Evolutionary conservation across 2,329 filamentous ascomycete genomes (phyloP).

Genomic region (Rutstroemia sp.): DNA sequence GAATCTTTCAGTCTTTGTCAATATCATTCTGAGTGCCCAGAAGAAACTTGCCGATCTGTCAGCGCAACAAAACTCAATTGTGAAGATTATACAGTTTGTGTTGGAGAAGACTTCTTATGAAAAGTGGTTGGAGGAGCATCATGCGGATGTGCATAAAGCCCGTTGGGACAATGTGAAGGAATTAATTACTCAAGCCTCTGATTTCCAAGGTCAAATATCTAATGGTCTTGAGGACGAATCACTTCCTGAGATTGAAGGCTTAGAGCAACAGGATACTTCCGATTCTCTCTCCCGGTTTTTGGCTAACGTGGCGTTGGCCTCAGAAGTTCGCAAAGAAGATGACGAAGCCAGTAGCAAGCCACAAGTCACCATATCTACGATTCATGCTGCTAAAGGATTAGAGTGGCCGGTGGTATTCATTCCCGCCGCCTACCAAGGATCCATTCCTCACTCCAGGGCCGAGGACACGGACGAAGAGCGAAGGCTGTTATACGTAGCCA

Average conservation of each 20-base stretch:
- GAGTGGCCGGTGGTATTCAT: conserved; percentile 97
- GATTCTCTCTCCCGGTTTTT: conserved; percentile 67
- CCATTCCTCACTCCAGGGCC: conserved; percentile 79
- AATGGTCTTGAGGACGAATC: conserved; percentile 41
- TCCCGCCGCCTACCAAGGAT: conserved; percentile 81
- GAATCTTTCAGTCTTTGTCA: conserved; percentile 50
- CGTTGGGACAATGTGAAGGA: conserved; percentile 88
- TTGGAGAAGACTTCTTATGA: conserved; percentile 63
- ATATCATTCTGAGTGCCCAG: conserved; percentile 49
- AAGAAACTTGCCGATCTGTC: conserved; percentile 39
- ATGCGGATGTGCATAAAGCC: conserved; percentile 67
- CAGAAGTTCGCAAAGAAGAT: conserved; percentile 63
- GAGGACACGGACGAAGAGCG: conserved; percentile 86
- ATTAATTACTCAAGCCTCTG: conserved; percentile 69
- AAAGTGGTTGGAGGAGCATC: conserved; percentile 63
- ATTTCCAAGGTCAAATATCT: conserved; percentile 43
- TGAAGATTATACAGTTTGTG: conserved; percentile 43
- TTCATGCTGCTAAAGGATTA: conserved; percentile 90
- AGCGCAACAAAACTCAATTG: conserved; percentile 15
- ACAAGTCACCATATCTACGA: conserved; percentile 85
- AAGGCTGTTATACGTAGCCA: conserved; percentile 85
- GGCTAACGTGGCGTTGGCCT: conserved; percentile 82
- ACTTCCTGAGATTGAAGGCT: conserved; percentile 61
- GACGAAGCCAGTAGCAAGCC: conserved; percentile 48
- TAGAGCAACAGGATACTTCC: conserved; percentile 61